Conservation (phyloP, 306 rosid genomes). For the Quercus mongolica region DNA sequence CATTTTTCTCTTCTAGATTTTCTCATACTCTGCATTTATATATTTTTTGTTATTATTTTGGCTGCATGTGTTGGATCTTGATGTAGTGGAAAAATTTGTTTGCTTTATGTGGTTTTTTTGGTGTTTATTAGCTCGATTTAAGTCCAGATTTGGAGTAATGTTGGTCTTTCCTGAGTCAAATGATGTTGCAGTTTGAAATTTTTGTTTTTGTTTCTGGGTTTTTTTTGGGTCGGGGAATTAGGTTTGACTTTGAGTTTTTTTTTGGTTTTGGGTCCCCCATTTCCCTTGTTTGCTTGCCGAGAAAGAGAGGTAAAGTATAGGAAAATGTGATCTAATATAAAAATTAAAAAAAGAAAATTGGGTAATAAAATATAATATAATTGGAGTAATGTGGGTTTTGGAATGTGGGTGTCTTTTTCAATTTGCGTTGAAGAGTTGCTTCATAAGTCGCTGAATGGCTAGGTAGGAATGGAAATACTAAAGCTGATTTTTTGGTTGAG, state of each 20-base stretch:
- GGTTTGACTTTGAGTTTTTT: slow-evolving; percentile 4
- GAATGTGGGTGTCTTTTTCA: background rate
- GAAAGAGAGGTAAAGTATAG: background rate
- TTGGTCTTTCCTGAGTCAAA: background rate
- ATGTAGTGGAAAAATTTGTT: background rate
- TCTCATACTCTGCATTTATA: no score
- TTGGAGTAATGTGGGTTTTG: background rate
- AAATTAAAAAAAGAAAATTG: background rate
- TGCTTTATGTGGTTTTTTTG: background rate
- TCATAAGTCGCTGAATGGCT: background rate
- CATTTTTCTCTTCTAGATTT: background rate
- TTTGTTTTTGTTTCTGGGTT: background rate
- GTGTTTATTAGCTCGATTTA: slow-evolving; percentile 6
- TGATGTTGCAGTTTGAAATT: background rate
- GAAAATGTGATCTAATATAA: background rate
- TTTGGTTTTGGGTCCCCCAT: no score
- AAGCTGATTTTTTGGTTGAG: background rate
- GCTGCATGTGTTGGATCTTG: slow-evolving; percentile 30
- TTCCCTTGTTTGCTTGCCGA: background rate
- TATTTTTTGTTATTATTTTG: background rate
- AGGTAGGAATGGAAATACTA: background rate
- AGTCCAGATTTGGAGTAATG: slow-evolving; percentile 15
- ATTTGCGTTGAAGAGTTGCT: background rate
- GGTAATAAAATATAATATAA: background rate
- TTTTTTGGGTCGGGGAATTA: background rate